Evolutionary conservation across 2,329 filamentous ascomycete species (phyloP).

Genomic region (Fusarium subtropicale): DNA sequence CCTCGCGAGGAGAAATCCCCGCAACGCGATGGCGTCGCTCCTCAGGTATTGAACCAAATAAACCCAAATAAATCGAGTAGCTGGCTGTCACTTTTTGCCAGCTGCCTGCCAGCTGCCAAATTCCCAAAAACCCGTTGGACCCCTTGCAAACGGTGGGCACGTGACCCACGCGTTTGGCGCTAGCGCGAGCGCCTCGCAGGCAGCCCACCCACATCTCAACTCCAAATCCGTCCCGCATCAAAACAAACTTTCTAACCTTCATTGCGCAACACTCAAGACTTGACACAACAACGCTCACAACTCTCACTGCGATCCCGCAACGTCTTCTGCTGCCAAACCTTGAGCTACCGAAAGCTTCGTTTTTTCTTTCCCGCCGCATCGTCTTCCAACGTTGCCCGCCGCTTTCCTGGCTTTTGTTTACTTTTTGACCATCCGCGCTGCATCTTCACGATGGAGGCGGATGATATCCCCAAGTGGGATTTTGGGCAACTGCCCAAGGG

Average conservation of each 20-base stretch:
- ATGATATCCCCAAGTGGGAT: conserved; percentile 42
- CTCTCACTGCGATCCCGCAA: conserved; percentile 6
- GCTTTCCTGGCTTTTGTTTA: conserved; percentile 44
- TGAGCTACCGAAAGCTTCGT: conserved; percentile 31
- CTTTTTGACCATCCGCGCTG: conserved; percentile 38
- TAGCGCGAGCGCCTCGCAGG: conserved; percentile 19
- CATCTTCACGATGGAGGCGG: conserved; percentile 45
- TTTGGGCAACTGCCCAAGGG: conserved; percentile 38
- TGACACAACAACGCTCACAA: background rate
- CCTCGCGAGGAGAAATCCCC: background rate
- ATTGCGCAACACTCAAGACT: conserved; percentile 17
- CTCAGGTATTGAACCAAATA: background rate
- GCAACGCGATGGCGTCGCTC: background rate
- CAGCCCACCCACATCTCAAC: conserved; percentile 14
- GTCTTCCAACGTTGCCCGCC: conserved; percentile 33
- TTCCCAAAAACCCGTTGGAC: conserved; percentile 3
- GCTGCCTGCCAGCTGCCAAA: background rate
- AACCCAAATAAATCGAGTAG: background rate
- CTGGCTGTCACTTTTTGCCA: conserved; percentile 9
- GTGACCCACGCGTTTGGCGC: conserved; percentile 26
- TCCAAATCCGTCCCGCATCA: conserved; percentile 26
- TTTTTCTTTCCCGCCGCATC: background rate
- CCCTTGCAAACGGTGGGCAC: conserved; percentile 8
- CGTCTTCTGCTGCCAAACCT: background rate
- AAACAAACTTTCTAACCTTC: conserved; percentile 25